These are phyloP conservation scores for Trichopus zeylanicus DNA, from an alignment of 116 monocot genomes.

Conservation along the genomic window DNA sequence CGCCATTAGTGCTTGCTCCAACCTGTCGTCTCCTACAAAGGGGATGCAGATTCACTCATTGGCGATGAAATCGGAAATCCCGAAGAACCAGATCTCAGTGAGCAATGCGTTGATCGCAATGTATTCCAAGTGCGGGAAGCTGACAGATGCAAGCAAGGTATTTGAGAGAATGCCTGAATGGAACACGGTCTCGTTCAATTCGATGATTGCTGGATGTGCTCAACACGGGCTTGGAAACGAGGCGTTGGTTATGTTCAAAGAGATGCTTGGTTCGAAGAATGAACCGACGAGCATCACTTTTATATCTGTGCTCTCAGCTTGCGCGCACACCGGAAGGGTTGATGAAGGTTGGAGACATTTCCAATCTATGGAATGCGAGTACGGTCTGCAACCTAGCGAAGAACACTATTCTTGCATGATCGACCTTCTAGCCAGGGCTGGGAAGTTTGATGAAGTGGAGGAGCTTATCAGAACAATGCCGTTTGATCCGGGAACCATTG, in stretches of 20 bases:
- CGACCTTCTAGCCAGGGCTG: slow-evolving; percentile 54
- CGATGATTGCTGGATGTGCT: slow-evolving; percentile 55
- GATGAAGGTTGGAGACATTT: slow-evolving; percentile 46
- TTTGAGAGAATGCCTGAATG: slow-evolving; percentile 40
- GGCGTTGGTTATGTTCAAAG: slow-evolving; percentile 33
- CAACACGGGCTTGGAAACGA: slow-evolving; percentile 51
- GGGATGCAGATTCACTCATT: slow-evolving; percentile 50
- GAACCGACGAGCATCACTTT: slow-evolving; percentile 47
- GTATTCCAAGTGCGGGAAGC: slow-evolving; percentile 56
- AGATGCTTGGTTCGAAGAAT: slow-evolving; percentile 24
- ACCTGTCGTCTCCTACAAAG: slow-evolving; percentile 36
- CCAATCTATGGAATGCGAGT: slow-evolving; percentile 29
- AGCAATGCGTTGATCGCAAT: slow-evolving; percentile 52
- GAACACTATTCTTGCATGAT: slow-evolving; percentile 73
- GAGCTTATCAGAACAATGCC: slow-evolving; percentile 50
- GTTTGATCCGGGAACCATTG: slow-evolving; percentile 33
- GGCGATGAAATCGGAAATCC: slow-evolving; percentile 22
- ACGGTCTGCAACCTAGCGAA: slow-evolving; percentile 27
- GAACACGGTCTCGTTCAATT: slow-evolving; percentile 52
- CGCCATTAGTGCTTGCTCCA: slow-evolving; percentile 38
- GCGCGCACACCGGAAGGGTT: slow-evolving; percentile 50
- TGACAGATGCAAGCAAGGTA: slow-evolving; percentile 32
- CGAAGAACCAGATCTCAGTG: slow-evolving; percentile 33
- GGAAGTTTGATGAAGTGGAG: slow-evolving; percentile 39
- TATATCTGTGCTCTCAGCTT: slow-evolving; percentile 57